Evolutionary conservation across 169 alveolate genomes (phyloP).

Genomic region (Eimeria praecox): DNA sequence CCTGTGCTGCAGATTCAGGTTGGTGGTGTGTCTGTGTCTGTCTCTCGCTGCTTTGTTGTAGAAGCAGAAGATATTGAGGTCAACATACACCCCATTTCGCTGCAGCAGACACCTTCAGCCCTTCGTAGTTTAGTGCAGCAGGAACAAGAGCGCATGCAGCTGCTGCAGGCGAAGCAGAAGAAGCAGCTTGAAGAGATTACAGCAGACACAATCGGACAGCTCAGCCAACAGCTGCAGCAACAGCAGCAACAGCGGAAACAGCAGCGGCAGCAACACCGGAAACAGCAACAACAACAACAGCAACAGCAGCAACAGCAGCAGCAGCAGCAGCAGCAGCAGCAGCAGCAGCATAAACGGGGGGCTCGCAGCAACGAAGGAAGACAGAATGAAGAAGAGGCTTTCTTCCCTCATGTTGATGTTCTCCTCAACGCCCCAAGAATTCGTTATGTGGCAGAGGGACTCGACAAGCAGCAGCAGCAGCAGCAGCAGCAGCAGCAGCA

Average conservation of each 20-base stretch:
- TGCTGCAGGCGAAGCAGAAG: constrained; percentile 36
- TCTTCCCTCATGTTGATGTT: constrained; percentile 13
- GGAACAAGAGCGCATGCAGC: constrained; percentile 40
- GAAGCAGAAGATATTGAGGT: not conserved
- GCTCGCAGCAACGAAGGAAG: not conserved
- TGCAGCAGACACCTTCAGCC: constrained; percentile 27
- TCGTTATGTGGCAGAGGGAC: not conserved
- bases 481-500: constrained; percentile 17
- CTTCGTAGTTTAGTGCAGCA: constrained; percentile 4
- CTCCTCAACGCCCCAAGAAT: not conserved
- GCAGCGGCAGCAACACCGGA: not conserved
- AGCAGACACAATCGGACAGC: not conserved
- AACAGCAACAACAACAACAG: not conserved
- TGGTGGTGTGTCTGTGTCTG: not conserved
- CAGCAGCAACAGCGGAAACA: not conserved
- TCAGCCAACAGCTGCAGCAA: constrained; percentile 12
- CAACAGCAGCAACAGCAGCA: constrained; percentile 3
- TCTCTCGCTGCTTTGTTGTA: not conserved
- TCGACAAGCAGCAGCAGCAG: constrained; percentile 53
- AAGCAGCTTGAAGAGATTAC: not conserved
- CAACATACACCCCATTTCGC: constrained; percentile 41
- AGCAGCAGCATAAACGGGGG: not conserved
- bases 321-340: not conserved
- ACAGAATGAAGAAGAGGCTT: not conserved
- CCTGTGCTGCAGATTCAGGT: constrained; percentile 50